Evolutionary conservation across 495 filamentous ascomycete species (phyloP), one percentile per base, ranked within the genome.

Genomic region (Xylaria curta): DNA sequence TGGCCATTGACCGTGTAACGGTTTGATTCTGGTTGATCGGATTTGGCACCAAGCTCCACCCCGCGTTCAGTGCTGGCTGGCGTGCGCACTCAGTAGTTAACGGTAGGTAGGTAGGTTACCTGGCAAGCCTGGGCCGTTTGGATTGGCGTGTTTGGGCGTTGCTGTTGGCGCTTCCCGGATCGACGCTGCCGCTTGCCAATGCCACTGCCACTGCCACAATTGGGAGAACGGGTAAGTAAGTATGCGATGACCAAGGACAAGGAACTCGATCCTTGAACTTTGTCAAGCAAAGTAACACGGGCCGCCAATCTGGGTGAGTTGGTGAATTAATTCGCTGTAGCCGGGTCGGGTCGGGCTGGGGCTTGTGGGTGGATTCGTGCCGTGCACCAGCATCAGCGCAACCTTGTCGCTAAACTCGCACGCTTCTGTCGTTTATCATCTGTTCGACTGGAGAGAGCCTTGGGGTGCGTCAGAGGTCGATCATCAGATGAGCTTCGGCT

Each of bases 11-110:
- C 60, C 53, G 53, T 68, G 68, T 63, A 53, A 70, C 56, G 42
- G 68, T 62, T 46, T 71, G 36, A 47, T 56, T 58, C 69, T 63
- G 33, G 53, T 33, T 69, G 13, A 42, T 69, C 56, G 66, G 54
- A 60, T 69, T 69, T 42, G 66, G 54, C 66, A 49, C 51, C 28
- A 60, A 54, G 46, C 36, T 33, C 46, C 60, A 44, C 60, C 68
- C 49, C 51, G 36, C 54, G 54, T 69, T 26, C 42, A 5, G 19
- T 3, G 40, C 24, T 69, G 54, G 49, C 49, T 38, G 36, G 36
- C 36, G 36, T 38, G 36, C 36, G 36, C 8, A 8, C 36, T 8
- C 36, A 38, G 36, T 38, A n/a, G n/a, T n/a, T n/a, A 38, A 38
- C 36, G 36, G 36, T 36, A 38, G 8, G 36, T 7, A 38, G 6